Evolutionary conservation across 129 eudicot species (phyloP).

Genomic region (Artemisia argyi): DNA sequence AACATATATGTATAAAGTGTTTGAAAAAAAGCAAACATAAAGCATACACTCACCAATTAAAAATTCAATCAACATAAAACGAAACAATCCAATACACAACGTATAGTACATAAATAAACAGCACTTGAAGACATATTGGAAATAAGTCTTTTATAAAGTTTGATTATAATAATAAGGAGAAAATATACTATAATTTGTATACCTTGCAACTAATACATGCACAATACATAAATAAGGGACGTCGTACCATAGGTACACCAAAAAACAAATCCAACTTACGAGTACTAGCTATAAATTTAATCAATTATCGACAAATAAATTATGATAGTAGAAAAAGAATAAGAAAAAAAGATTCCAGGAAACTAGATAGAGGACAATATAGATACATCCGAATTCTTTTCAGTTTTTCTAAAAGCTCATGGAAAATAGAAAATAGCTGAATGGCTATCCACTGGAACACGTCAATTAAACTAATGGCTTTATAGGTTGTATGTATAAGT

Average conservation of each 20-base stretch:
- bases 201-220: slow-evolving; percentile 8
- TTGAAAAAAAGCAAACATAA: not conserved
- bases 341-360: not conserved
- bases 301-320: not conserved
- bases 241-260: slow-evolving; percentile 12
- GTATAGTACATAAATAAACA: not conserved
- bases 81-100: not conserved
- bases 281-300: not conserved
- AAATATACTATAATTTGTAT: not conserved
- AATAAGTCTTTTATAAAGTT: not conserved
- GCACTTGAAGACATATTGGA: slow-evolving; percentile 4
- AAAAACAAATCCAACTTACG: not conserved
- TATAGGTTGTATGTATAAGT: too few species aligned
- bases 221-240: not conserved
- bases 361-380: not conserved
- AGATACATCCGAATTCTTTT: not conserved
- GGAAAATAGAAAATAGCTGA: not conserved
- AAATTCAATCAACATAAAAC: slow-evolving; percentile 11
- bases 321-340: not conserved
- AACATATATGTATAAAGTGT: slow-evolving; percentile 14
- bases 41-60: slow-evolving; percentile 20
- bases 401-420: not conserved
- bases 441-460: too few species aligned
- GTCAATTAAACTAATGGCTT: too few species aligned
- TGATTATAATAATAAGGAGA: not conserved